A percentile compares a stretch with the other conserved stretches of the same genome.
Conservation (phyloP, 805 yeast genomes). For the Candida ortonii region DNA sequence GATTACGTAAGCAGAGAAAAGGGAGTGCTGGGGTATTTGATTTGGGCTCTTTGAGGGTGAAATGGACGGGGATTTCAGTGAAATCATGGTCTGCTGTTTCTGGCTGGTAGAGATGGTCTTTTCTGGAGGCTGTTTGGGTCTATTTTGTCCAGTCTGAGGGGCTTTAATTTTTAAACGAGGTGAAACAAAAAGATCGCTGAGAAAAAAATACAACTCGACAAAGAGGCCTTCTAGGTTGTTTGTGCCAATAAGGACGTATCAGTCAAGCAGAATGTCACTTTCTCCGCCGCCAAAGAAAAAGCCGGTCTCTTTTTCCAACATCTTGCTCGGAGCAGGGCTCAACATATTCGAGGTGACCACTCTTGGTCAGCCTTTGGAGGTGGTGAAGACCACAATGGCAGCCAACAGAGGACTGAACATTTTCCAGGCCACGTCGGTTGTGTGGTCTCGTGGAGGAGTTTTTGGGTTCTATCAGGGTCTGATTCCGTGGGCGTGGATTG, state of each 20-base stretch:
- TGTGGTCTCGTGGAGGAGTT: conserved; percentile 93
- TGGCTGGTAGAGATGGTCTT: not conserved
- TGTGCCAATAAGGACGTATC: no score
- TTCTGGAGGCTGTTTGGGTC: not conserved
- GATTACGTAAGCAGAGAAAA: no score
- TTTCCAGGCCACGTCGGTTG: conserved; percentile 63
- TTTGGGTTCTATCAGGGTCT: conserved; percentile 94
- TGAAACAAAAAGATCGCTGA: no score
- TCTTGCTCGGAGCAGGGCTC: conserved; percentile 88
- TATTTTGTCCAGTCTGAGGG: no score
- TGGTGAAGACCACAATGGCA: conserved; percentile 95
- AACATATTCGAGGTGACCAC: conserved; percentile 92
- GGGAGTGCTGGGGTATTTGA: no score
- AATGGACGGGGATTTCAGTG: no score
- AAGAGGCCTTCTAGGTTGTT: no score
- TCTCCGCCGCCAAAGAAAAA: conserved; percentile 59
- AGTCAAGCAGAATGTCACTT: no score
- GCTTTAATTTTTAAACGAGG: no score
- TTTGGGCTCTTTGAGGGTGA: no score
- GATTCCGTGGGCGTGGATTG: conserved; percentile 99
- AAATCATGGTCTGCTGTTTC: no score
- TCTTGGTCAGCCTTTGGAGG: conserved; percentile 96
- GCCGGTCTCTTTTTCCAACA: conserved; percentile 84
- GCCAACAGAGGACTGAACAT: conserved; percentile 80
- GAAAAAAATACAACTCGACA: no score